Evolutionary conservation across 2,329 filamentous ascomycete species (phyloP), one percentile per base, ranked within the genome.

Genomic region (Neophaeococcomyces aloes): DNA sequence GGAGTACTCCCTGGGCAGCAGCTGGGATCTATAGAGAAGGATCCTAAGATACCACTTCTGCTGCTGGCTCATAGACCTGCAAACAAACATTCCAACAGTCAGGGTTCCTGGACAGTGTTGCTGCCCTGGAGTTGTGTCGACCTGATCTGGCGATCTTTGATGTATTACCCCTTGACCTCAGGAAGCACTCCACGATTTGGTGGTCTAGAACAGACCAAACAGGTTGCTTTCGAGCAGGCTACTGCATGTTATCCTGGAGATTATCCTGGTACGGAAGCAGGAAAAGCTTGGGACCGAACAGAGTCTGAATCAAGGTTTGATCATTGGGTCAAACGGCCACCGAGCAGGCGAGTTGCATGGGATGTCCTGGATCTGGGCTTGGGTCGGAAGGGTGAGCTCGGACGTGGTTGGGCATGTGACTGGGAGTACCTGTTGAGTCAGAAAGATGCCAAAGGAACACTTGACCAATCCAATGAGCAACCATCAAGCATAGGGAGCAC

Each of bases 61-160:
- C 64, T 93, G 4, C 70, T 86, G 3, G 71, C 80, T 27, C 77
- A 75, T 8, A 73, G 77, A 3, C 60, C 71, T 7, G 59, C 64
- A 8, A 53, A n/a, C 48, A 54, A 5, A 62, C 54, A 23, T 64
- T 65, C 29, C 66, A 73, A 72, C 36, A 66, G 69, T 1, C 78
- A 82, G 37, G 81, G 82, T 0, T 79, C 72, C 0, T 96, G 87
- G 86, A 91, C 81, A 0, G 60, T 96, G 1, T 69, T 96, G 18
- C 72, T 91, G 2, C 91, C 91, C 0, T 95, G 89, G 86, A 87
- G 85, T 58, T 94, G 85, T 55, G 82, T 96, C 29, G 69, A 78
- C 29, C 78, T 86, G 0, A 70, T 95, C 25, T 98, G 91, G 91
- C 82, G 89, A 55, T 79, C 78, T 36, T 65, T 96, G 11, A 81